These are phyloP conservation scores for Picochlorum sp. DNA, from an alignment of 139 green algal genomes.

Conservation along the genomic window DNA sequence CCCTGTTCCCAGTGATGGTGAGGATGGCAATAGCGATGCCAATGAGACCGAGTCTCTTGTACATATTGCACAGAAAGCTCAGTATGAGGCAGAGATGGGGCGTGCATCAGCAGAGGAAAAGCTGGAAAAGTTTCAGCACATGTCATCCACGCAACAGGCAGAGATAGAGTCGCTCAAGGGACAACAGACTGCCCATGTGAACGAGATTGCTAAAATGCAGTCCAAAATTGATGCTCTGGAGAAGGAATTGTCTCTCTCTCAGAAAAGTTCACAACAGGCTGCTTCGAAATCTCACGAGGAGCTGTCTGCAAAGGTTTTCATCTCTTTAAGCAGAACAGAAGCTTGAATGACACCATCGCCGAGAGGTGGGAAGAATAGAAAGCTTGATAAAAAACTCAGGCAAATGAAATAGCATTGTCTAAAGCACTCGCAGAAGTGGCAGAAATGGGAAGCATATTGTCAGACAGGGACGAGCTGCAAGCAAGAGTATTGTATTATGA, in stretches of 20 bases:
- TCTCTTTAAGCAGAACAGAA: background rate
- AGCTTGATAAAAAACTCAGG: background rate
- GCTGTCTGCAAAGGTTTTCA: background rate
- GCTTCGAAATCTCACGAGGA: background rate
- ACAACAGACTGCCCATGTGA: background rate
- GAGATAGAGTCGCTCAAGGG: background rate
- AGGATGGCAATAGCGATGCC: background rate
- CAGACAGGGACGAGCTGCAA: constrained; percentile 17
- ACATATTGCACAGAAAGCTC: background rate
- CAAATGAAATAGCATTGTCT: background rate
- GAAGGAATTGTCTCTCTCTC: background rate
- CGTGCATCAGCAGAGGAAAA: constrained; percentile 1
- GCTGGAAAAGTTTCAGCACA: background rate
- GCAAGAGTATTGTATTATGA: constrained; percentile 15
- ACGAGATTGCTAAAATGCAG: background rate
- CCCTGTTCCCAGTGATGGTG: background rate
- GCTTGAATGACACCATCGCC: background rate
- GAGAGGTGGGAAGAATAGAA: background rate
- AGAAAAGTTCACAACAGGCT: background rate
- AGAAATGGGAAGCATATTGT: constrained; percentile 13
- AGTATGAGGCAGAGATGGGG: background rate
- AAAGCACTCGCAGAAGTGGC: constrained; percentile 9
- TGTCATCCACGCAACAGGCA: background rate
- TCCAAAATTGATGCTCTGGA: constrained; percentile 1
- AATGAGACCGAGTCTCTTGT: background rate